Evolutionary conservation across 2,329 filamentous ascomycete species (phyloP), one percentile per base, ranked within the genome.

Genomic region (Metarhizium humberi): DNA sequence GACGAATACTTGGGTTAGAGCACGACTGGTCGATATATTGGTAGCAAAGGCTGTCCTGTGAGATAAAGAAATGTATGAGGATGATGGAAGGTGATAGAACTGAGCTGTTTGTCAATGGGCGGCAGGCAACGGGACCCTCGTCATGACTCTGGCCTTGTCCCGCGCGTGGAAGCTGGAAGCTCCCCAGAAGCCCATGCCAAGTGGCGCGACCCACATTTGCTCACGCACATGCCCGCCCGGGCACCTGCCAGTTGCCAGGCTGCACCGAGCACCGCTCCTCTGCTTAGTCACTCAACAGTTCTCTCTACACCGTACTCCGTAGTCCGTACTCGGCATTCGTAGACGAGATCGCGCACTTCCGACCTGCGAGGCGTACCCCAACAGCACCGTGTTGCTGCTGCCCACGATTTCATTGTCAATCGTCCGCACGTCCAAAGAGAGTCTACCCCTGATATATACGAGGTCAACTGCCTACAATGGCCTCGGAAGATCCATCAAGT

Each of bases 401-500:
- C 6, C 32, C 32, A 11, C 32, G 32, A 4, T 11, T 11, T 34
- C 32, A 34, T 8, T 11, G 32, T 8, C 7, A 6, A 34, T 3
- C 10, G 29, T 2, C 16, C 36, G 34, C 40, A 42, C 51, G 51
- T 14, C 6, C 45, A 56, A 38, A 3, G 10, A 20, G 11, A 40
- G 45, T 16, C 13, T 16, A 18, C 7, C 25, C 1, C 45, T 6
- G 45, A 48, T 30, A 40, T 32, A 38, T 20, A 18, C 45, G 11
- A 16, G n/a, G 11, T 14, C 30, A 38, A 43, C 53, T 16, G 45
- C 42, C 55, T 59, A 63, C 56, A 56, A 86, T 85, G 82, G 73
- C 80, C 51, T 76, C 76, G 60, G 75, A 83, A 57, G 76, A 75
- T 46, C 57, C 64, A 29, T 61, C 65, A 38, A 75, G 81, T 63